A percentile compares a stretch with the other conserved stretches of the same genome.
These are phyloP conservation scores for Salix arbutifolia DNA, from an alignment of 345 rosid species.

Conservation along the genomic window DNA sequence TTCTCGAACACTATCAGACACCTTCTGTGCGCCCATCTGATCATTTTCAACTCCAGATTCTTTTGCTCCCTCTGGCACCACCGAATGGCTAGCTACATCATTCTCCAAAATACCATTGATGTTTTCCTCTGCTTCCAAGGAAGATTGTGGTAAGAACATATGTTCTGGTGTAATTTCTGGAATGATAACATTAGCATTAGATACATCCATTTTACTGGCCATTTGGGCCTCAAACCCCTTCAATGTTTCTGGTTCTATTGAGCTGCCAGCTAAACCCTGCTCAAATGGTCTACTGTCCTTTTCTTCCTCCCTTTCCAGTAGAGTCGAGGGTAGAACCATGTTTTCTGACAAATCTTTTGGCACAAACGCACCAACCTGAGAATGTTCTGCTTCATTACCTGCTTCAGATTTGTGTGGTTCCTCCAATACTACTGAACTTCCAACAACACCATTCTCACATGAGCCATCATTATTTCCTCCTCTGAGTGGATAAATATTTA, in stretches of 20 bases:
- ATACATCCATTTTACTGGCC: background rate
- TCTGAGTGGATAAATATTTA: slow-evolving; percentile 1
- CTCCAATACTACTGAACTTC: background rate
- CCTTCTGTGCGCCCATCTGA: background rate
- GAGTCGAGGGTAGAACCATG: slow-evolving; percentile 13
- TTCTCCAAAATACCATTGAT: background rate
- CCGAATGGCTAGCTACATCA: background rate
- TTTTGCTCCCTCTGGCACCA: background rate
- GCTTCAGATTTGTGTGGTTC: background rate
- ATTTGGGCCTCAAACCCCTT: background rate
- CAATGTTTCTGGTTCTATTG: background rate
- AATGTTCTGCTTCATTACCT: slow-evolving; percentile 2
- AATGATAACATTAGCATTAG: background rate
- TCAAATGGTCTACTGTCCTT: background rate
- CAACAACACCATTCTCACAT: background rate
- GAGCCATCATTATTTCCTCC: slow-evolving; percentile 4
- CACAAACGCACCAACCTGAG: slow-evolving; percentile 19
- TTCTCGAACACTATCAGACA: slow-evolving; percentile 3
- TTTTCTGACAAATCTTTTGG: slow-evolving; percentile 16
- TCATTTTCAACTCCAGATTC: background rate
- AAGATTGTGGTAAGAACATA: background rate
- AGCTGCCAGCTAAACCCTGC: slow-evolving; percentile 1
- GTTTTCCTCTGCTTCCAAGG: background rate
- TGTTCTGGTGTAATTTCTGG: background rate
- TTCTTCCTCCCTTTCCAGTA: slow-evolving; percentile 10